Conservation (phyloP, 2,329 filamentous ascomycete species). For the Cladosporium sp. region DNA sequence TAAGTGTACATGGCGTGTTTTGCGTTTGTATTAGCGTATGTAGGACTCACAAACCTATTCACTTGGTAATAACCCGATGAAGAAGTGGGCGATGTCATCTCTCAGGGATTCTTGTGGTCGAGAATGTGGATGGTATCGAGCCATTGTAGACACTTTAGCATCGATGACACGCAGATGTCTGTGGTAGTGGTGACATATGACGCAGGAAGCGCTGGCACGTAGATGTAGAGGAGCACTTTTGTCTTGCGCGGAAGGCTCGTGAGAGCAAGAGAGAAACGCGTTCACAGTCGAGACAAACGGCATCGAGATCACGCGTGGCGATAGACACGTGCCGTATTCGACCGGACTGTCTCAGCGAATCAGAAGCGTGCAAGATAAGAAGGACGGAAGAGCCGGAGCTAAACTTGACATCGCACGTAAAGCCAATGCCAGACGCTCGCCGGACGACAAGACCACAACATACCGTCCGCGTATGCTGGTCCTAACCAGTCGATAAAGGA, state of each 20-base stretch:
- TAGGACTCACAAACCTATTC: too few relatives aligned
- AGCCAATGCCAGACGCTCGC: background rate
- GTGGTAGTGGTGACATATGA: background rate
- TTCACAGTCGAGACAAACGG: background rate
- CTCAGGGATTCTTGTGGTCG: too few relatives aligned
- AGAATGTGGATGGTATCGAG: too few relatives aligned
- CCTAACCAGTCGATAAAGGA: background rate
- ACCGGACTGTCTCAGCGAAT: background rate
- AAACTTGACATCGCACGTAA: background rate
- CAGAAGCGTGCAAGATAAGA: slow-evolving; percentile 6
- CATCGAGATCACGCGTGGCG: background rate
- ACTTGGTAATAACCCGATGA: too few relatives aligned
- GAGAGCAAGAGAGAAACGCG: background rate
- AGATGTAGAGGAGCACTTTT: background rate
- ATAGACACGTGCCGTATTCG: background rate
- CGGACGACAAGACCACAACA: background rate
- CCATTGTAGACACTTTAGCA: background rate
- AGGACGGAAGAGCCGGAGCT: background rate
- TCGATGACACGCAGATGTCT: background rate
- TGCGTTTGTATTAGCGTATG: too few relatives aligned
- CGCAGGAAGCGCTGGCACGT: background rate
- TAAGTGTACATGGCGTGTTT: background rate
- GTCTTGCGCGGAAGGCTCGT: background rate
- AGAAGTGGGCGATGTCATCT: too few relatives aligned
- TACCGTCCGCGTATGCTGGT: background rate